Percentiles rank a stretch among this genome's conserved stretches.
phyloP scores from a whole-genome alignment of 441 rosid species.

The Melastoma candidum region DNA sequence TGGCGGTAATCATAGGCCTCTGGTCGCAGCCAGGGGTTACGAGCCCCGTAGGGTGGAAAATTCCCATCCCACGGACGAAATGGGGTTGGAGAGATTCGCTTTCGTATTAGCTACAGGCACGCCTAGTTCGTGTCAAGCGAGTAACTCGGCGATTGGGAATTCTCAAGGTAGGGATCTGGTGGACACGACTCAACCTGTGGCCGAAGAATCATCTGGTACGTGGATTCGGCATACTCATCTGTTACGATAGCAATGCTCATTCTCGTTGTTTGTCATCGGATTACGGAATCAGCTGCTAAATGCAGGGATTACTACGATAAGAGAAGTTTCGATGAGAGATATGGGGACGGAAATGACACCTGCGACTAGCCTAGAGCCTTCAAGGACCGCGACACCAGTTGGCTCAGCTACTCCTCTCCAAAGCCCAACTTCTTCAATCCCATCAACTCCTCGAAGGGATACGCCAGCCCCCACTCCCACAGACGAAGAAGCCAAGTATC shows the following conservation, averaged over 20 bases:
- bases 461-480: conserved; percentile 38
- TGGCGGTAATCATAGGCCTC: conserved; percentile 33
- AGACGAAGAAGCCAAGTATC: conserved; percentile 29
- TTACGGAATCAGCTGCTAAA: neutral
- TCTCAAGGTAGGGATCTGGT: conserved; percentile 46
- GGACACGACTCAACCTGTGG: conserved; percentile 21
- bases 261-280: too few relatives aligned
- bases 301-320: conserved; percentile 53
- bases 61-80: conserved; percentile 38
- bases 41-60: conserved; percentile 43
- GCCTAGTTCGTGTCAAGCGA: conserved; percentile 23
- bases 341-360: conserved; percentile 99
- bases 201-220: conserved; percentile 45
- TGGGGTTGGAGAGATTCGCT: conserved; percentile 48
- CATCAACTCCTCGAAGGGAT: conserved; percentile 71
- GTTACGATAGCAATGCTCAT: too few relatives aligned
- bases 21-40: conserved; percentile 18
- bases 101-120: conserved; percentile 34
- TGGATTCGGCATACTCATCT: too few relatives aligned
- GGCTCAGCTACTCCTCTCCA: conserved; percentile 81
- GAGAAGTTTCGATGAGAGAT: conserved; percentile 94
- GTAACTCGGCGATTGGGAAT: conserved; percentile 25
- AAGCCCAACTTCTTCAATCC: conserved; percentile 80
- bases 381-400: conserved; percentile 80
- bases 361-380: conserved; percentile 85